Evolutionary conservation across 1,139 yeast genomes (phyloP).

Genomic region (Hansenula lynferdii): DNA sequence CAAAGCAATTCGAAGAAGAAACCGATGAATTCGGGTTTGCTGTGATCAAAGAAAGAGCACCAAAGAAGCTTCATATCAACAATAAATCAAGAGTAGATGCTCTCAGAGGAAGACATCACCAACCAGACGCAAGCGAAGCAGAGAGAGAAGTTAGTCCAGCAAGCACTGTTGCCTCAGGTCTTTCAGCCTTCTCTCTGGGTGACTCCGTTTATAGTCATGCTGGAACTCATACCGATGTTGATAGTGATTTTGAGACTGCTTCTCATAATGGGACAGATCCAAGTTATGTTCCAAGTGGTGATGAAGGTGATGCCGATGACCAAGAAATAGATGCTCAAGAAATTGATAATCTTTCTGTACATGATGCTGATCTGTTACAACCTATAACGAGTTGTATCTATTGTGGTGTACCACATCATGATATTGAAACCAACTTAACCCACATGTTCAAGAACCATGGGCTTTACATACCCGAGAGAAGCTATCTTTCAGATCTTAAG

Average conservation of each 20-base stretch:
- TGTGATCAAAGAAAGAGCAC: slow-evolving; percentile 26
- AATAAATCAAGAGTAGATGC: slow-evolving; percentile 32
- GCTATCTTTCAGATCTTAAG: slow-evolving; percentile 58
- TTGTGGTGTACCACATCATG: slow-evolving; percentile 34
- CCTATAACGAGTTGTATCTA: slow-evolving; percentile 36
- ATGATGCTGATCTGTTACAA: slow-evolving; percentile 24
- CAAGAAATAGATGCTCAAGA: slow-evolving; percentile 28
- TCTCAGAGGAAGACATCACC: slow-evolving; percentile 11
- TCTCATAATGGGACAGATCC: slow-evolving; percentile 44
- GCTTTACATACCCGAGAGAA: slow-evolving; percentile 77
- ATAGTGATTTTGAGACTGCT: slow-evolving; percentile 39
- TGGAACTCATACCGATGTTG: slow-evolving; percentile 31
- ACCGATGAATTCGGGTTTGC: slow-evolving; percentile 64
- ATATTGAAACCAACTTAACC: slow-evolving; percentile 58
- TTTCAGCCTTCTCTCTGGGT: slow-evolving; percentile 65
- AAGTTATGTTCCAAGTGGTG: slow-evolving; percentile 13
- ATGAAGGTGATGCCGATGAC: slow-evolving; percentile 24
- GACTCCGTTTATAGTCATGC: slow-evolving; percentile 40
- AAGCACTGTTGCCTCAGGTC: slow-evolving; percentile 47
- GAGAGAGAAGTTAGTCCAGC: slow-evolving; percentile 45
- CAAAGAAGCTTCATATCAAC: slow-evolving; percentile 42
- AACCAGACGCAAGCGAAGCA: neutral
- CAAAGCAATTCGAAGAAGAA: slow-evolving; percentile 44
- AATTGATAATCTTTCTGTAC: slow-evolving; percentile 26
- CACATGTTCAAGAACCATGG: slow-evolving; percentile 84